Base-by-base conservation (phyloP, 1,284 basidiomycete genomes). In the Somion occarium region DNA sequence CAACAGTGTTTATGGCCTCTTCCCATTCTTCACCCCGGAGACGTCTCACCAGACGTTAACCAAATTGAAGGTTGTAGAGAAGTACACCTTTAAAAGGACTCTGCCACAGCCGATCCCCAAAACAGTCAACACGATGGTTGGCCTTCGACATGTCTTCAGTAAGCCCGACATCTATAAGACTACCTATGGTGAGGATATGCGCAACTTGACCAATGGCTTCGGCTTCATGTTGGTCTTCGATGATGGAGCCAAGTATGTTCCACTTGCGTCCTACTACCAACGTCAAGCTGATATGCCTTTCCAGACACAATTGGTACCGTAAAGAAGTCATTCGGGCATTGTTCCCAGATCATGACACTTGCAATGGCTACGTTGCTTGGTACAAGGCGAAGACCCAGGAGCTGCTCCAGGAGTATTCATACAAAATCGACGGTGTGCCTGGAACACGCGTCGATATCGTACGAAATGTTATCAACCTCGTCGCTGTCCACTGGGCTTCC, bases 1-100 rank as follows among this genome's bases (percentile, higher is more conserved):
- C 22, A 82, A 86, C 63, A 87, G 81, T 55, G 71, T 79, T 46
- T 93, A 89, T 62, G 82, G 83, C 1, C 85, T 88, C 73, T 91
- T 92, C 80, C 88, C 91, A 19, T 76, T 94, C 59, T 82, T 90
- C 78, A 85, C 83, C 5, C 80, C 91, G 37, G 68, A 74, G 9
- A 62, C 80, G 18, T 88, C 89, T 86, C 69, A 77, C 58, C 66
- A 61, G 3, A 68, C 81, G 63, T 69, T 90, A 50, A 72, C 66
- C 49, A 77, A 85, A 46, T 61, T 91, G 47, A 74, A 76, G 13
- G 69, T 78, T 26, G 56, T 73, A 22, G 69, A 76, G 24, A 67
- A 75, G 38, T 88, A 89, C 56, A 73, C 78, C 50, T 50, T 80
- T 38, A 63, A 65, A 18, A 73, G 82, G 24, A 83, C 85, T 0